Evolutionary conservation across 257 asterid species (phyloP).

Genomic region (Euphrasia confusa): DNA sequence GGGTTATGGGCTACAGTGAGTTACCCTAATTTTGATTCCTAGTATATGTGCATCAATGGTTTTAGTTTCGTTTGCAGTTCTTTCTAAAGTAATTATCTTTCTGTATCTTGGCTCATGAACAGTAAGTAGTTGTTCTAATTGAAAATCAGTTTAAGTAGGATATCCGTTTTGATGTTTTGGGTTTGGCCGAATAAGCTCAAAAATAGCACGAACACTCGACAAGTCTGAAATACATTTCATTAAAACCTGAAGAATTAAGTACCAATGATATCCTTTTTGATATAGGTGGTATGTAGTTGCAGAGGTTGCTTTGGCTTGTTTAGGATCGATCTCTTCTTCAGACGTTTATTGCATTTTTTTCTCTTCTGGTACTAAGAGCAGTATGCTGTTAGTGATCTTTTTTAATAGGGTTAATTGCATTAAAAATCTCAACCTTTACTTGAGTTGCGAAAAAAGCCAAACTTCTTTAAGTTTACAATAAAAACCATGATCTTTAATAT

Average conservation of each 20-base stretch:
- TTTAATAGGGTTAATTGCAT: too few species aligned
- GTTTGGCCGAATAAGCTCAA: not conserved
- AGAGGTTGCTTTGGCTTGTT: not conserved
- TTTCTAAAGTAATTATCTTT: not conserved
- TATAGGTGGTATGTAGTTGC: not conserved
- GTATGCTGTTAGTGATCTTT: not conserved
- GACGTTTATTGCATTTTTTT: not conserved
- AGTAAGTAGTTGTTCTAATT: not conserved
- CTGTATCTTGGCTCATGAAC: not conserved
- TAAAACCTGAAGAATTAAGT: not conserved
- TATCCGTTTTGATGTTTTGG: not conserved
- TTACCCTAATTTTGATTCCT: not conserved
- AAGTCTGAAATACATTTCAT: not conserved
- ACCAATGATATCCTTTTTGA: not conserved
- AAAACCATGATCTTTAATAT: too few species aligned
- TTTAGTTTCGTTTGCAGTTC: not conserved
- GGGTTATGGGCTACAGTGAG: conserved; percentile 64
- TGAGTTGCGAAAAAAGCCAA: too few species aligned
- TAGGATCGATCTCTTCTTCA: not conserved
- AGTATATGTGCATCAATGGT: not conserved
- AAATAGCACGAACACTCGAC: not conserved
- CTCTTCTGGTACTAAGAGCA: not conserved
- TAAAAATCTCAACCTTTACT: too few species aligned
- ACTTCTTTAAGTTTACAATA: too few species aligned
- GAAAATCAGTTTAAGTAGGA: not conserved